Percentiles rank a stretch among this genome's conserved stretches.
phyloP scores from a whole-genome alignment of 2,329 filamentous ascomycete species.

The Xylaria digitata region DNA sequence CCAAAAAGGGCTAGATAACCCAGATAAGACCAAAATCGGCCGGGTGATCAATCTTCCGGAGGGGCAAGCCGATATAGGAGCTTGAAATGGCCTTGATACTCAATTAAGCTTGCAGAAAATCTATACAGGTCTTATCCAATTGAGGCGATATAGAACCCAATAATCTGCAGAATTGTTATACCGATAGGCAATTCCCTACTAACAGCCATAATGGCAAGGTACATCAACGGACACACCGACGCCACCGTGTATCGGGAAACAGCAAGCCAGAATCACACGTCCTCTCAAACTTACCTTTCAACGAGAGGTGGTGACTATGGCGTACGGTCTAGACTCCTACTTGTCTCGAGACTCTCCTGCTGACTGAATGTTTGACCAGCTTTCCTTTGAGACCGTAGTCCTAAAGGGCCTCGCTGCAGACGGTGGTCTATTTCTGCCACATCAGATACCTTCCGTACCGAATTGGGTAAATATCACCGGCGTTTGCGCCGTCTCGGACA shows the following conservation, averaged over 20 bases:
- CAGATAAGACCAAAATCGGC: background rate
- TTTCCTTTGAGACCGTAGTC: constrained; percentile 91
- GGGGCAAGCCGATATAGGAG: constrained; percentile 36
- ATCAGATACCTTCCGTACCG: constrained; percentile 73
- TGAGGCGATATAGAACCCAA: no score
- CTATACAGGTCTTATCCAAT: background rate
- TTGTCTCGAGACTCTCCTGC: background rate
- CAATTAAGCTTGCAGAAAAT: constrained; percentile 12
- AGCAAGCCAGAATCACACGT: constrained; percentile 30
- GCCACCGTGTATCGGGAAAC: constrained; percentile 35
- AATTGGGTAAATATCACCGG: constrained; percentile 54
- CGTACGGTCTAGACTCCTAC: constrained; percentile 20
- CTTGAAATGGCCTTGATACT: background rate
- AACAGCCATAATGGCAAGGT: background rate
- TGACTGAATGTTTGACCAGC: constrained; percentile 56
- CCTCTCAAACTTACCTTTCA: constrained; percentile 38
- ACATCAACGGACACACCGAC: background rate
- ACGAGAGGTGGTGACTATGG: constrained; percentile 39
- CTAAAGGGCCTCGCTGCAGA: constrained; percentile 89
- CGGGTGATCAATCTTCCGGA: constrained; percentile 33
- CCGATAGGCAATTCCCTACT: background rate
- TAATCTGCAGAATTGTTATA: no score
- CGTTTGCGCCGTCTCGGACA: background rate
- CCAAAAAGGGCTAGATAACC: no score
- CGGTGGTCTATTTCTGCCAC: constrained; percentile 89